A percentile compares a stretch with the other conserved stretches of the same genome.
Conservation (phyloP, 768 basidiomycete genomes). For the Dendrothele bispora region DNA sequence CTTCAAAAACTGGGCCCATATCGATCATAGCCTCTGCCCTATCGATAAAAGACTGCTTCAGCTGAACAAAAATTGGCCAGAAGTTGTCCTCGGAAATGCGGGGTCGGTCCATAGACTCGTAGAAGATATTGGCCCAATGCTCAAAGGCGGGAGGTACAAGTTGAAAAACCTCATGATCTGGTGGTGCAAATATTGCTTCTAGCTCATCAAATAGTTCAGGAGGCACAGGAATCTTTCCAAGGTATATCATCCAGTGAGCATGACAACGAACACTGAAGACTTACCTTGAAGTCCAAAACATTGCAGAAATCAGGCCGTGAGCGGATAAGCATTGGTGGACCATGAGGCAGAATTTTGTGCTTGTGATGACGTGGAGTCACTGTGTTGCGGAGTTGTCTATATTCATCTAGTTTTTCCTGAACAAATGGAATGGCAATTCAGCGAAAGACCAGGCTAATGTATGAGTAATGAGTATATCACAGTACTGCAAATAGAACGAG, state of each 20-base stretch:
- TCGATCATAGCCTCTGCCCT: too few relatives aligned
- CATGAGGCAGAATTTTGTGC: constrained; percentile 24
- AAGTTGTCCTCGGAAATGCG: constrained; percentile 9
- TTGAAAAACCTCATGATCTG: constrained; percentile 16
- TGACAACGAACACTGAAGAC: neutral
- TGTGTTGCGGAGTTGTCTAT: constrained; percentile 6
- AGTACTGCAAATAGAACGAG: too few relatives aligned
- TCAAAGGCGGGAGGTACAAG: constrained; percentile 17
- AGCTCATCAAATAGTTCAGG: constrained; percentile 13
- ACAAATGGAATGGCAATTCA: constrained; percentile 22
- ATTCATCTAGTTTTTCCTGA: constrained; percentile 21
- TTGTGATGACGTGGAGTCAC: constrained; percentile 6
- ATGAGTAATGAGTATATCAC: neutral
- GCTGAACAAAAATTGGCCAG: constrained; percentile 8
- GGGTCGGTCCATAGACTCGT: constrained; percentile 13
- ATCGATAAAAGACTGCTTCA: too few relatives aligned
- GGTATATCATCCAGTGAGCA: too few relatives aligned
- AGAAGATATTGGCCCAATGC: constrained; percentile 7
- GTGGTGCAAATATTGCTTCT: constrained; percentile 16
- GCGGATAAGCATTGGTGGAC: constrained; percentile 19
- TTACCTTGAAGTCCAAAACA: constrained; percentile 23
- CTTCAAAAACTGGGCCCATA: too few relatives aligned
- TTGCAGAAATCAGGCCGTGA: constrained; percentile 15
- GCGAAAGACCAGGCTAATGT: neutral
- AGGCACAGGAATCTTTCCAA: constrained; percentile 14